phyloP scores from a whole-genome alignment of 768 basidiomycete species.

The Boletus patriciae region DNA sequence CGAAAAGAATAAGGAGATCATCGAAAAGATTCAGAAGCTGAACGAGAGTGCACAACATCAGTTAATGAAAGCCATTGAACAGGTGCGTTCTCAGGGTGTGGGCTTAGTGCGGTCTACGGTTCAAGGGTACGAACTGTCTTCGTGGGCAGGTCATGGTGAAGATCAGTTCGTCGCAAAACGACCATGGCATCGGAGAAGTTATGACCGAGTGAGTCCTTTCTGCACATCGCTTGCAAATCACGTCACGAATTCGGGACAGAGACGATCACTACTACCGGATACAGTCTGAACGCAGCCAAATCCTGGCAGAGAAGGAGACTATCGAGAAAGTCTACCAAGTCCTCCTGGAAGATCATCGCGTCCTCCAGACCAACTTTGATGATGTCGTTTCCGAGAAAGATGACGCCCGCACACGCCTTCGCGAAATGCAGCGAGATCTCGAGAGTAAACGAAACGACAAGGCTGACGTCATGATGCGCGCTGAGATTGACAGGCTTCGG shows the following conservation, averaged over 20 bases:
- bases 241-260: slow-evolving; percentile 39
- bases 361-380: slow-evolving; percentile 73
- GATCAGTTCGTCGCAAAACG: slow-evolving; percentile 53
- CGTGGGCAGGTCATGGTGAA: slow-evolving; percentile 69
- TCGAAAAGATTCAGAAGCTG: slow-evolving; percentile 83
- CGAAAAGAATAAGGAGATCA: slow-evolving; percentile 83
- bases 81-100: slow-evolving; percentile 49
- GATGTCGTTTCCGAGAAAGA: slow-evolving; percentile 78
- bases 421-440: slow-evolving; percentile 56
- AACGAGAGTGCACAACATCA: slow-evolving; percentile 83
- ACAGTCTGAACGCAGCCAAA: slow-evolving; percentile 75
- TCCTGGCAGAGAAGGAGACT: slow-evolving; percentile 82
- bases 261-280: slow-evolving; percentile 89
- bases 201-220: slow-evolving; percentile 74
- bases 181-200: slow-evolving; percentile 50
- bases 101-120: not conserved
- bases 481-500: slow-evolving; percentile 80
- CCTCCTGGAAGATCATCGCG: slow-evolving; percentile 72
- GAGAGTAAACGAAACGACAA: slow-evolving; percentile 67
- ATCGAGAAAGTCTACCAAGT: slow-evolving; percentile 78
- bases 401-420: slow-evolving; percentile 63
- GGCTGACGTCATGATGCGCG: slow-evolving; percentile 72
- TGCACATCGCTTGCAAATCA: slow-evolving; percentile 4
- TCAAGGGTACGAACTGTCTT: slow-evolving; percentile 1
- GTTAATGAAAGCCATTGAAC: slow-evolving; percentile 92